Base-by-base conservation (phyloP, 164 flowering plant species). In the Cinnamomum micranthum region DNA sequence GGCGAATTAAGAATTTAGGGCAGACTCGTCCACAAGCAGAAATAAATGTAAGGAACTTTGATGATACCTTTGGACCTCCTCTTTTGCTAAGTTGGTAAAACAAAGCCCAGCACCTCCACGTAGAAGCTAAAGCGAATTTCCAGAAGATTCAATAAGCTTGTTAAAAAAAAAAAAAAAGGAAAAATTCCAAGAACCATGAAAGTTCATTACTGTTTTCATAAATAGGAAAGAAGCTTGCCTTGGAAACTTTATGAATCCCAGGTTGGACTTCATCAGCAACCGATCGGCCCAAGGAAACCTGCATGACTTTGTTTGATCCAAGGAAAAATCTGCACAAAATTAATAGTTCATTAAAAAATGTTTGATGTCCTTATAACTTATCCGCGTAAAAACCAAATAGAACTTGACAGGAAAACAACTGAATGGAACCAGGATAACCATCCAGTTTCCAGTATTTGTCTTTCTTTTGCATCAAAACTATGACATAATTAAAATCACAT, bases 291-390 rank as follows among this genome's bases (percentile, higher is more conserved):
- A 94, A 78, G 13, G 97, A 79, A 75, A 92, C 78, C 77, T 94
- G 94, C 98, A 94, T 94, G 41, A 94, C 97, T 84, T 94, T 94
- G 84, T 94, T 94, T 58, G 97, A 91, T 10, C 97, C 97, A 35
- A 94, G 95, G 75, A 94, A 94, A 76, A 94, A 94, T 77, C 97
- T 94, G 27, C 58, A 80, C 23, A 69, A 41, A 72, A 55, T 55
- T 15, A 55, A 15, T 55, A 15, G n/a, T 13, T 55, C 60, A 55
- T 55, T 55, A 4, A 17, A 55, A 55, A 15, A 20, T 55, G 60
- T 1, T 41, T 41, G 7, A 55, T 55, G 15, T 55, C 20, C 60
- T 20, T 55, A 55, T 55, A 15, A 55, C 17, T 17, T 55, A 55
- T 15, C 19, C n/a, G 4, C n/a, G 60, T 55, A 15, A 3, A 55